These are phyloP conservation scores for Ramaria rubella DNA, from an alignment of 768 basidiomycete genomes.

Conservation along the genomic window DNA sequence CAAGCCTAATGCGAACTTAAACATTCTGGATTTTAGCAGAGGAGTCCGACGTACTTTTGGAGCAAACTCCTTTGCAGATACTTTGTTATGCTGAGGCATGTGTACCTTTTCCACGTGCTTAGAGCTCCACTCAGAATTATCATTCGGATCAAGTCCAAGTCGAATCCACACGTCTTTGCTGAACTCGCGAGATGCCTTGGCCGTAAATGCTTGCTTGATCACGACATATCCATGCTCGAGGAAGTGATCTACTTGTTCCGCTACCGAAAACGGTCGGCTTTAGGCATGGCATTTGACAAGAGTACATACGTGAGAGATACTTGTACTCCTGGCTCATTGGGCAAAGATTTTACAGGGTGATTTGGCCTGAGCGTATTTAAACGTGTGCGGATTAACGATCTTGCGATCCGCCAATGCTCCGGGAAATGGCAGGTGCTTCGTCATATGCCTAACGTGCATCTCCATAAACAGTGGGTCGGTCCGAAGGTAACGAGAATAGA, in stretches of 20 bases:
- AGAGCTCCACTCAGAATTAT: slow-evolving; percentile 57
- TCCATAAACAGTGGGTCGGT: no score
- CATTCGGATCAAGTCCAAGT: slow-evolving; percentile 44
- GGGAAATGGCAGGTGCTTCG: no score
- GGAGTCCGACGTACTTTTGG: slow-evolving; percentile 23
- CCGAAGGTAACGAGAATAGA: no score
- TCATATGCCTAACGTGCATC: no score
- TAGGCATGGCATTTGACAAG: no score
- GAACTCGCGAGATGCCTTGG: slow-evolving; percentile 44
- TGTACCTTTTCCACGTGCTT: slow-evolving; percentile 22
- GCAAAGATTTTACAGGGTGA: no score
- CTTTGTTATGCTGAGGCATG: slow-evolving; percentile 27
- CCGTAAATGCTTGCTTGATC: slow-evolving; percentile 46
- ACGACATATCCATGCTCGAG: slow-evolving; percentile 49
- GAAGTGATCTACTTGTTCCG: slow-evolving; percentile 47
- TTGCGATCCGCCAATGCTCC: no score
- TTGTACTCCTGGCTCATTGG: no score
- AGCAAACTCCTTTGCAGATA: slow-evolving; percentile 22
- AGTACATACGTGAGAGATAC: no score
- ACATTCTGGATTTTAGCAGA: slow-evolving; percentile 7
- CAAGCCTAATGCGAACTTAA: background rate
- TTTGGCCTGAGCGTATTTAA: no score
- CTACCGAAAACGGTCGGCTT: background rate
- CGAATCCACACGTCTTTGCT: slow-evolving; percentile 47
- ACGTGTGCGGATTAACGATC: no score